Conservation (phyloP, 305 asterid species). For the Petunia hybrid region DNA sequence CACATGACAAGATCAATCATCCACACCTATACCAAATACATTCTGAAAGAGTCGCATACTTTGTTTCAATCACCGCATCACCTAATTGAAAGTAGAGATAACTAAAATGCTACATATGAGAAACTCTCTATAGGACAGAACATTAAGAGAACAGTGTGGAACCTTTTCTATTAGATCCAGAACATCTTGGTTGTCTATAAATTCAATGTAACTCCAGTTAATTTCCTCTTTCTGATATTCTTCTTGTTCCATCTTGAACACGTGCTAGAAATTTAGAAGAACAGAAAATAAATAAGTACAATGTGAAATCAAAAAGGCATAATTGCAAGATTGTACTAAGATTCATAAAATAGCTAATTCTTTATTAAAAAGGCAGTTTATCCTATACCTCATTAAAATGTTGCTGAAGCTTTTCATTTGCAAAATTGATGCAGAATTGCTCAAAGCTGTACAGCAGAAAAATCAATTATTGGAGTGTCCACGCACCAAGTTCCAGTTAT, state of each 20-base stretch:
- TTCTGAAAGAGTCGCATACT: constrained; percentile 21
- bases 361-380: constrained; percentile 2
- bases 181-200: constrained; percentile 82
- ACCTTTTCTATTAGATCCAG: constrained; percentile 98
- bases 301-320: constrained; percentile 31
- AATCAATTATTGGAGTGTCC: constrained; percentile 43
- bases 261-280: constrained; percentile 74
- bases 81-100: constrained; percentile 16
- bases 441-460: constrained; percentile 69
- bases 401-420: constrained; percentile 96
- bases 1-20: constrained; percentile 12
- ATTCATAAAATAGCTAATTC: constrained; percentile 28
- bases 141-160: constrained; percentile 29
- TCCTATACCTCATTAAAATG: constrained; percentile 88
- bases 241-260: constrained; percentile 89
- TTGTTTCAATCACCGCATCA: constrained; percentile 8
- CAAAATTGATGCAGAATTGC: constrained; percentile 96
- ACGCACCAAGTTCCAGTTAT: constrained; percentile 38
- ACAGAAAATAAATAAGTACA: constrained; percentile 39
- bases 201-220: too few species aligned
- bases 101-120: not conserved
- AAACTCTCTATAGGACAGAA: constrained; percentile 9
- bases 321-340: constrained; percentile 38
- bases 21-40: not conserved
- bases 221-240: too few species aligned